Evolutionary conservation across 1,139 yeast genomes (phyloP), one percentile per base, ranked within the genome.

Genomic region (Arxiozyma heterogenica): DNA sequence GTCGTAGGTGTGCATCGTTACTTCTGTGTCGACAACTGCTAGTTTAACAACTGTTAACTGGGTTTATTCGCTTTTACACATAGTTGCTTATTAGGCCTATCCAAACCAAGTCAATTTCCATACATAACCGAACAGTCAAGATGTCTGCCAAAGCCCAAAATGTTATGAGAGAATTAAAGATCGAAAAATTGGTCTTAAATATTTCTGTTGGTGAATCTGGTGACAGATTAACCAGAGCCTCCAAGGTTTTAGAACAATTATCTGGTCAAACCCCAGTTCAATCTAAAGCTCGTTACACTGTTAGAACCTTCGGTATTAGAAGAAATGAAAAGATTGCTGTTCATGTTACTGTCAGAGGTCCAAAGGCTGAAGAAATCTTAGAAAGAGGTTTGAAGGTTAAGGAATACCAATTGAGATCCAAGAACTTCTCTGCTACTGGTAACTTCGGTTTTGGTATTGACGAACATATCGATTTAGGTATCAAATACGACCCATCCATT

Each of bases 181-280:
- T 93, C 82, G 98, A 93, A 83, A 94, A 93, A 82, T 86, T 93
- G 80, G 97, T 93, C 79, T 88, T 93, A 80, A 94, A 93, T 94
- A 93, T 93, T 81, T 91, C 96, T 79, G 98, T 93, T 78, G 99
- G 99, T 83, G 98, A 93, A 82, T 91, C 98, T 79, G 99, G 99
- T 84, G 99, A 93, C 80, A 87, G 98, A 85, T 89, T 93, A 79
- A 93, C 99, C 83, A 93, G 99, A 88, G 99, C 98, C 73, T 94
- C 98, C 75, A 93, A 93, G 86, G 98, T 93, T 73, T 85, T 93
- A 76, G 99, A 93, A 83, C 98, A 94, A 83, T 87, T 93, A 73
- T 91, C 98, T 70, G 98, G 98, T 90, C 99, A 93, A 82, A 93
- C 98, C 72, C 98, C 98, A 77, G 99, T 93, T 71, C 96, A 89